Evolutionary conservation across 2,329 filamentous ascomycete species (phyloP), one percentile per base, ranked within the genome.

Genomic region (Colletotrichum phormii): DNA sequence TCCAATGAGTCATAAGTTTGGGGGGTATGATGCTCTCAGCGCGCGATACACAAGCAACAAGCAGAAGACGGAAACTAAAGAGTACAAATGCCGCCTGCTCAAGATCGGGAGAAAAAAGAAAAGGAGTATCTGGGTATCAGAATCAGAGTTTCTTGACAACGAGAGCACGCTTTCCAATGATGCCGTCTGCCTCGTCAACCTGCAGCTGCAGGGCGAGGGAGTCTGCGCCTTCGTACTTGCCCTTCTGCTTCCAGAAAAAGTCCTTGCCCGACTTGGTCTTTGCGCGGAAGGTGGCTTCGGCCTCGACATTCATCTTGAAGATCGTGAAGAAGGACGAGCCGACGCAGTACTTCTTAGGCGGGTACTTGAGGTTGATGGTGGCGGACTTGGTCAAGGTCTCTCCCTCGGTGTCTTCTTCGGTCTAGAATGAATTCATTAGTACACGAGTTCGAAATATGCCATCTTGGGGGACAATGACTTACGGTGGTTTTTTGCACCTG

Each of bases 251-350:
- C 73, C 74, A 75, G 24, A 54, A 53, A 60, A 67, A 76, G 3
- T 72, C 64, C 2, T 64, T 33, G 8, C 73, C 67, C 11, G 65
- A 37, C 53, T 68, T 75, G 0, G 67, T 72, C 13, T 58, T 75
- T 6, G 71, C 74, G 3, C 68, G 63, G 26, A 75, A 64, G 1
- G 73, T 76, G 5, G 74, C 70, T 12, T 73, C 72, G 3, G 75
- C 67, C 15, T 75, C 69, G n/a, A 75, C 67, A 9, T 75, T 58
- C 22, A 76, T 58, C 58, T 73, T 75, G 35, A 70, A 76, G 13
- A 64, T 67, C 9, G 72, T 75, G 53, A 74, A 75, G 33, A 75
- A 75, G 9, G 75, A 73, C 0, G 61, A 54, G 8, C 71, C 75
- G 1, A 71, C 72, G 58, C 75, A 76, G 46, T 75, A 72, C 37